Evolutionary conservation across 257 asterid species (phyloP).

Genomic region (Prunella vulgaris): DNA sequence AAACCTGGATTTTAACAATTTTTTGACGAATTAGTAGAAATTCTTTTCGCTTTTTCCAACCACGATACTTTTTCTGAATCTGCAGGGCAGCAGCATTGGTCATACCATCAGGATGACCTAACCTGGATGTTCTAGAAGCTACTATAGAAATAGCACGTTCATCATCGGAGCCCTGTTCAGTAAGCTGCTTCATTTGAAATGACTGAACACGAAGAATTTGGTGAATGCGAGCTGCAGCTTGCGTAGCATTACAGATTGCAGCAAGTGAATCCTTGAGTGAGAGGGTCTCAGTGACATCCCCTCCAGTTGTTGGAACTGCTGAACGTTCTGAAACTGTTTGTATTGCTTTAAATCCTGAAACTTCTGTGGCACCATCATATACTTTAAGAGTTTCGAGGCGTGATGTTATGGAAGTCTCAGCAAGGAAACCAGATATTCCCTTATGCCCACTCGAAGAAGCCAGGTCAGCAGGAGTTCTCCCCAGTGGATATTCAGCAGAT

Average conservation of each 20-base stretch:
- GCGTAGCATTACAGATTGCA: slow-evolving; percentile 91
- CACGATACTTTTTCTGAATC: slow-evolving; percentile 93
- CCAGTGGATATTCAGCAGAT: slow-evolving; percentile 57
- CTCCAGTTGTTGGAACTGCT: slow-evolving; percentile 63
- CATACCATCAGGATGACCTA: slow-evolving; percentile 44
- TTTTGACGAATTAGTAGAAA: slow-evolving; percentile 68
- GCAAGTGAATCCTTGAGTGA: slow-evolving; percentile 87
- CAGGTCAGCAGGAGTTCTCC: slow-evolving; percentile 85
- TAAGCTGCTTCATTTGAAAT: slow-evolving; percentile 72
- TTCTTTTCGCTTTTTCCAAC: slow-evolving; percentile 84
- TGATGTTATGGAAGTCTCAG: slow-evolving; percentile 64
- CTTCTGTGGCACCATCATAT: slow-evolving; percentile 45
- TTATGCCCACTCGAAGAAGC: slow-evolving; percentile 88
- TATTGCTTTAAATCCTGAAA: slow-evolving; percentile 38
- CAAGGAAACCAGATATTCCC: slow-evolving; percentile 95
- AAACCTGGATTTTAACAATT: slow-evolving; percentile 90
- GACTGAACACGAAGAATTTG: slow-evolving; percentile 82
- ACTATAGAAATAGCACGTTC: slow-evolving; percentile 57
- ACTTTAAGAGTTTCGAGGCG: slow-evolving; percentile 65
- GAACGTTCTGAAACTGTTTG: slow-evolving; percentile 67
- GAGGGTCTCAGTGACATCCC: slow-evolving; percentile 65
- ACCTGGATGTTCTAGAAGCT: slow-evolving; percentile 54
- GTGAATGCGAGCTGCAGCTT: slow-evolving; percentile 91
- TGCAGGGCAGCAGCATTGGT: slow-evolving; percentile 72
- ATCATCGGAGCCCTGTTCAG: slow-evolving; percentile 43